phyloP scores from a whole-genome alignment of 2,329 filamentous ascomycete species.

The Metarhizium sp. region DNA sequence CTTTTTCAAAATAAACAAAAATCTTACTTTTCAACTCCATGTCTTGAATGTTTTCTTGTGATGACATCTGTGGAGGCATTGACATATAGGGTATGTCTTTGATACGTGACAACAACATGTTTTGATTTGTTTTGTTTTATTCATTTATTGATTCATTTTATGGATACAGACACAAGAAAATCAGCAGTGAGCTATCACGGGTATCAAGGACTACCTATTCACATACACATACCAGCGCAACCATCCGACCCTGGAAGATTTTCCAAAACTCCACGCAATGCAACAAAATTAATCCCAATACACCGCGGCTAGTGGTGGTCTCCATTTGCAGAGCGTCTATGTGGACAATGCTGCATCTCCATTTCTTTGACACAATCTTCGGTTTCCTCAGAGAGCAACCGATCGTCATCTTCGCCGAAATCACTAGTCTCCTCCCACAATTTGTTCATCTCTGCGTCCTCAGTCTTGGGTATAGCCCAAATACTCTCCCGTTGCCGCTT shows the following conservation, averaged over 20 bases:
- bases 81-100: too few relatives aligned
- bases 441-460: conserved; percentile 64
- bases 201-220: conserved; percentile 18
- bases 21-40: neutral
- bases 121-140: too few relatives aligned
- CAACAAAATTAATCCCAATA: conserved; percentile 1
- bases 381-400: conserved; percentile 65
- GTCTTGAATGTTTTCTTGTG: neutral
- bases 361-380: conserved; percentile 36
- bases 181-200: conserved; percentile 7
- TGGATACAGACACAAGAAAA: neutral
- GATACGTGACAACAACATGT: too few relatives aligned
- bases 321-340: conserved; percentile 24
- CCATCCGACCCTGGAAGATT: conserved; percentile 1
- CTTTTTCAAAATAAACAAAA: neutral
- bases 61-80: neutral
- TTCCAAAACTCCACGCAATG: conserved; percentile 20
- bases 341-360: conserved; percentile 30
- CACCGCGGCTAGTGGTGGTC: conserved; percentile 12
- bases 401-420: conserved; percentile 76
- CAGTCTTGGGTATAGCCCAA: conserved; percentile 66
- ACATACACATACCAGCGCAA: neutral
- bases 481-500: conserved; percentile 87
- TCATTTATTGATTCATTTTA: too few relatives aligned
- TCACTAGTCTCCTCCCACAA: conserved; percentile 85